Conservation (phyloP, 441 rosid genomes). For the Breynia disticha region DNA sequence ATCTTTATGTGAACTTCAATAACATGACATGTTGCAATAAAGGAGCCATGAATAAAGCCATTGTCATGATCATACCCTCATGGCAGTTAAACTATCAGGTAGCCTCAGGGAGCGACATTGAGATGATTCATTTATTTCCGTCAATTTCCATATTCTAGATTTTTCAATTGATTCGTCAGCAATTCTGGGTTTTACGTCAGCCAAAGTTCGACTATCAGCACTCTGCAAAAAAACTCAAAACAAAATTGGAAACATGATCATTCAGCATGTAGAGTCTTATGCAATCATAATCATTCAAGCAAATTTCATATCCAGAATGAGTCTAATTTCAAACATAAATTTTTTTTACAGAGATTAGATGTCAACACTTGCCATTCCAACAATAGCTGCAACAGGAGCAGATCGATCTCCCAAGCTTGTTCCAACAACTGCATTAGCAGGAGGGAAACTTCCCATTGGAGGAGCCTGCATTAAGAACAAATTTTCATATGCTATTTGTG, state of each 20-base stretch:
- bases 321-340: not conserved
- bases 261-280: not conserved
- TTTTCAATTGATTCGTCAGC: conserved; percentile 56
- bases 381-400: conserved; percentile 43
- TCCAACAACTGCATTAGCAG: conserved; percentile 44
- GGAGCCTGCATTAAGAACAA: conserved; percentile 42
- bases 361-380: conserved; percentile 42
- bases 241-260: not conserved
- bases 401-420: conserved; percentile 44
- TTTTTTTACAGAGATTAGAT: conserved; percentile 2
- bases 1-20: not conserved
- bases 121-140: conserved; percentile 66
- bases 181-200: conserved; percentile 61
- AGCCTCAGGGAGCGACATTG: conserved; percentile 77
- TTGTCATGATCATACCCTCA: conserved; percentile 37
- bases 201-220: conserved; percentile 42
- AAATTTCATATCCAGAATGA: too few relatives aligned
- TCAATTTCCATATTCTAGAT: conserved; percentile 67
- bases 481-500: too few relatives aligned
- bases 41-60: not conserved
- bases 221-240: conserved; percentile 30
- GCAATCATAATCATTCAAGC: too few relatives aligned
- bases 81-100: conserved; percentile 49
- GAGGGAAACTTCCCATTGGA: conserved; percentile 32
- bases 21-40: not conserved